Base-by-base conservation (phyloP, 805 yeast genomes). In the Barnettozyma salicaria region DNA sequence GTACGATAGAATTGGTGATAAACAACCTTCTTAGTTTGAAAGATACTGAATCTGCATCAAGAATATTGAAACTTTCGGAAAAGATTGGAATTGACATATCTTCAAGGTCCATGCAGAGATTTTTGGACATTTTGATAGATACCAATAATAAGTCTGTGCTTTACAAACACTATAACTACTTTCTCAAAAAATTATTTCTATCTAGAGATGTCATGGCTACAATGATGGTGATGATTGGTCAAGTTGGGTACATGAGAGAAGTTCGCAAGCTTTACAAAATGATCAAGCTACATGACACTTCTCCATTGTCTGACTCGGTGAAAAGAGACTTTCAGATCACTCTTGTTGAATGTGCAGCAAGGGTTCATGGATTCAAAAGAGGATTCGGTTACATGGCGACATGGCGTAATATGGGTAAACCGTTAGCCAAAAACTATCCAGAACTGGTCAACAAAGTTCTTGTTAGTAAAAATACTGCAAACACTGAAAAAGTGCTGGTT, bases 341-440 rank as follows among this genome's bases (percentile, higher is more conserved):
- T 2, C 6, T 44, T 4, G 35, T 34, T 3, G 48, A 47, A 31
- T 35, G 37, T 14, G 28, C 30, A 9, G 44, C 50, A 1, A 16
- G 34, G 14, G 19, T 20, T 3, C 28, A 29, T 16, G 48, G 49
- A 1, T 40, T 44, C 20, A 18, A 25, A 3, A 32, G 25, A 19
- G 50, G 42, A 1, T 36, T 47, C 24, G n/a, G 31, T 5, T 27
- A 28, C 2, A 14, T 51, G 16, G 30, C 17, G 12, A 30, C 20
- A 27, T 11, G n/a, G n/a, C n/a, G n/a, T n/a, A n/a, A n/a, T n/a
- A n/a, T n/a, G n/a, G n/a, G n/a, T n/a, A n/a, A n/a, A n/a, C n/a
- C n/a, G n/a, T n/a, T n/a, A n/a, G 29, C 45, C 2, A 37, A 27
- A 9, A 45, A 48, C n/a, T 48, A 40, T 19, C 53, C 50, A 8